These are phyloP conservation scores for Pseudoperonospora humuli DNA, from an alignment of 352 stramenopile genomes.

Conservation along the genomic window DNA sequence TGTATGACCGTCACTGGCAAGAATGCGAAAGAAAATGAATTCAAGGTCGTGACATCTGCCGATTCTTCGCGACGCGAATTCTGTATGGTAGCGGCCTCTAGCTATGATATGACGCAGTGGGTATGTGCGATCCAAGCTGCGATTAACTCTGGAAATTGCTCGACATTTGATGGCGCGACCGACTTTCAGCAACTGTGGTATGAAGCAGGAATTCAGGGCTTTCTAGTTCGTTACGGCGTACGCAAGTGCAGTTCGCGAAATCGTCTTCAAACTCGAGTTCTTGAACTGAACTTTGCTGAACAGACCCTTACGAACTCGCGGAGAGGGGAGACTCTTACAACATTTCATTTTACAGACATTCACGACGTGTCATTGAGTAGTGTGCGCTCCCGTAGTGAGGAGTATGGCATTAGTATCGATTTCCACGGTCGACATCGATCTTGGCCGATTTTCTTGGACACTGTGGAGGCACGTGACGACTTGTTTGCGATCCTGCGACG, in stretches of 20 bases:
- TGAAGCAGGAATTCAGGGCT: conserved; percentile 69
- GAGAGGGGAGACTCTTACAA: conserved; percentile 68
- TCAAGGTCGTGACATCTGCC: conserved; percentile 68
- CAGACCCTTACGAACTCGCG: conserved; percentile 76
- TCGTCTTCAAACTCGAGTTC: conserved; percentile 73
- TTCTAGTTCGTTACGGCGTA: conserved; percentile 76
- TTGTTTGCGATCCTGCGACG: conserved; percentile 62
- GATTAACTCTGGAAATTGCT: conserved; percentile 77
- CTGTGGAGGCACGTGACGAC: conserved; percentile 59
- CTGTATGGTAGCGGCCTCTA: conserved; percentile 50
- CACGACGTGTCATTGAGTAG: conserved; percentile 33
- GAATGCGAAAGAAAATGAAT: conserved; percentile 58
- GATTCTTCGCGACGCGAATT: conserved; percentile 62
- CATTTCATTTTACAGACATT: conserved; percentile 69
- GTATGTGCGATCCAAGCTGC: conserved; percentile 70
- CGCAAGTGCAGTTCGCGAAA: conserved; percentile 74
- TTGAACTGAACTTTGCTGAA: conserved; percentile 84
- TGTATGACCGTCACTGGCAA: conserved; percentile 54
- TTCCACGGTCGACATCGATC: conserved; percentile 57
- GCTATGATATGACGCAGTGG: conserved; percentile 80
- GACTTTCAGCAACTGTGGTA: conserved; percentile 76
- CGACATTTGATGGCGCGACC: conserved; percentile 53
- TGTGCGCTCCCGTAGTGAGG: conserved; percentile 36
- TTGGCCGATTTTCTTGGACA: conserved; percentile 79
- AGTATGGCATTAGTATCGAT: conserved; percentile 60